Base-by-base conservation (phyloP, 805 yeast species). In the Yamadazyma philogaea region DNA sequence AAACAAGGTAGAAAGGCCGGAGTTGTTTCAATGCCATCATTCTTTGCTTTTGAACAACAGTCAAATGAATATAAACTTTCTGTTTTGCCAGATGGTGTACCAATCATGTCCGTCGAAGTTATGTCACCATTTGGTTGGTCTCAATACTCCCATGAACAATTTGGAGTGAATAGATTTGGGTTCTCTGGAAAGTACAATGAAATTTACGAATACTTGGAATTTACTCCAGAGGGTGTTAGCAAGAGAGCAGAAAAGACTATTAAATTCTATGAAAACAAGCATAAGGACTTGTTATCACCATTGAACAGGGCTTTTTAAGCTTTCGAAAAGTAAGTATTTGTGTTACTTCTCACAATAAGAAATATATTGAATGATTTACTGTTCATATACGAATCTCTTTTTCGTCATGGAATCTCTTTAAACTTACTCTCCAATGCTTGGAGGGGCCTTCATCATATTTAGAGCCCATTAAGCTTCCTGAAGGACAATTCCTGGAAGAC, bases 131-230 rank as follows among this genome's bases (percentile, higher is more conserved):
- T 78, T 57, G 96, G 96, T 45, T 93, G 99, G 99, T 75, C 83
- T 58, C 86, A 82, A 70, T 93, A 89, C 77, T 80, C 97, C 46
- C 99, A 93, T 74, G 95, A 86, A 76, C 95, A 89, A 69, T 87
- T 91, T 60, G 96, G 97, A 72, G 77, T 93, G 62, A 81, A 88
- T 80, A 81, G 87, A 74, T 93, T 93, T 64, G 99, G 99, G 79
- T 93, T 90, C 49, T 89, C 97, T 47, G 99, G 96, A 66, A 85
- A 87, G 66, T 93, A 84, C 62, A 68, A 71, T 45, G 87, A 85
- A 50, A 78, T 91, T 49, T 93, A 82, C 83, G 79, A 87, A 70
- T 72, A 61, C 74, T 87, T 91, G 57, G 96, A 79, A 54, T 93
- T 93, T 77, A 89, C 95, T 43, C 84, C 91, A 50, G 96, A 87